Base-by-base conservation (phyloP, 208 protist genomes). In the Acanthamoeba castellanii region DNA sequence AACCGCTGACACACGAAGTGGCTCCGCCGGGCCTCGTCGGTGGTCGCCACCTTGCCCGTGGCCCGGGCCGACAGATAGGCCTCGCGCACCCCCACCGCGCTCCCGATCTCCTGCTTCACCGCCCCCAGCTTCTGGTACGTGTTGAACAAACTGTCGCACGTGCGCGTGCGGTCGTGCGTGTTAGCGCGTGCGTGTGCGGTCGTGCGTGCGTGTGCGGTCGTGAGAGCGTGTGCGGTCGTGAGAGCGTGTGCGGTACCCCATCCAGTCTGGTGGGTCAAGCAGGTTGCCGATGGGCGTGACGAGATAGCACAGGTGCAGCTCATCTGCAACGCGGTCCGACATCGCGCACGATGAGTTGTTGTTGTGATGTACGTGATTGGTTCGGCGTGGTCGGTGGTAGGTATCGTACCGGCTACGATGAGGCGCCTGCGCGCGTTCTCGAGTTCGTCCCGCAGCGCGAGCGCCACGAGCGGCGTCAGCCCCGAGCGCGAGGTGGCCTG, bases 231-330 rank as follows among this genome's bases (percentile, higher is more conserved):
- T 42, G 37, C 6, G n/a, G 5, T 3, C 64, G n/a, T 34, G 64
- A 16, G 16, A 16, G 52, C 37, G 37, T 72, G 22, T 34, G 30
- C 1, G 9, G 8, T 32, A 78, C 70, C 70, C 70, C 70, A 78
- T 78, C 70, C 70, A 78, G 70, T 78, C 70, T 30, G 32, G 70
- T 25, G 70, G 70, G 18, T 78, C 70, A 11, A 78, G 70, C n/a
- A 78, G 70, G 70, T 18, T 45, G 70, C 70, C 70, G 30, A 78
- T 42, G 32, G 70, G 70, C 7, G 70, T 18, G 70, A 78, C 47
- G 30, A 78, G 30, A 45, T 78, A 78, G 70, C 70, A 78, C 70
- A 78, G 11, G 7, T 78, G 70, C 70, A 78, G 70, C 70, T 78
- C 70, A 42, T 78, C 70, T 78, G 37, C 16, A 1, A 76, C 16